Evolutionary conservation across 1,284 basidiomycete genomes (phyloP), one percentile per base, ranked within the genome.

Genomic region (Ceratobasidium sp.): DNA sequence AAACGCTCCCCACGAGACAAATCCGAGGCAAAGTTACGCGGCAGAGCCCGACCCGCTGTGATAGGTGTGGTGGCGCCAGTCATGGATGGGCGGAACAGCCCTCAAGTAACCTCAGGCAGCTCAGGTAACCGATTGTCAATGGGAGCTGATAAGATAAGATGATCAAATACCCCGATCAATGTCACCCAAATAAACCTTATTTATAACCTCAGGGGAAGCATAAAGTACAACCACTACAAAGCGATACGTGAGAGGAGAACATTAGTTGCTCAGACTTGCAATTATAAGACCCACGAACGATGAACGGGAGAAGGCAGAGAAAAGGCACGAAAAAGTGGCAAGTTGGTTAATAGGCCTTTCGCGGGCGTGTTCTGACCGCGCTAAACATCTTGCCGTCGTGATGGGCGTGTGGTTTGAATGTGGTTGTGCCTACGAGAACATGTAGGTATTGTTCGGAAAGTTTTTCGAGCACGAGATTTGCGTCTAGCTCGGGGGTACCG

Each of bases 371-470:
- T 41, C 52, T 68, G 23, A 23, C 35, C 27, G 66, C 66, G 20
- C 30, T 68, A 27, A 75, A 75, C 38, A 23, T 30, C 23, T 65
- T 64, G 33, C 38, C 60, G 20, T 55, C 30, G 27, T 65, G 60
- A 23, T 75, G 44, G 14, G 20, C 18, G 6, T 35, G 33, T 2
- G 62, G 73, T 38, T 30, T 38, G 50, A 75, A 75, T 1, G 27
- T 52, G 41, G 73, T 66, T 20, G 38, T 20, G 18, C 60, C 50
- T 7, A 48, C 23, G 5, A 46, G 30, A 41, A 66, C 62, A 20
- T 75, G 60, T 1, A 48, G 60, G 50, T 75, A 75, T 54, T 23
- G 48, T 41, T 33, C 18, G 12, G 73, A 75, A 12, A 75, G 62
- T 20, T 66, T 38, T 33, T 62, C 30, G 44, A 66, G 48, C 14